A percentile compares a stretch with the other conserved stretches of the same genome.
Evolutionary conservation across 768 basidiomycete genomes (phyloP).

Genomic region (Mycena rebaudengoi): DNA sequence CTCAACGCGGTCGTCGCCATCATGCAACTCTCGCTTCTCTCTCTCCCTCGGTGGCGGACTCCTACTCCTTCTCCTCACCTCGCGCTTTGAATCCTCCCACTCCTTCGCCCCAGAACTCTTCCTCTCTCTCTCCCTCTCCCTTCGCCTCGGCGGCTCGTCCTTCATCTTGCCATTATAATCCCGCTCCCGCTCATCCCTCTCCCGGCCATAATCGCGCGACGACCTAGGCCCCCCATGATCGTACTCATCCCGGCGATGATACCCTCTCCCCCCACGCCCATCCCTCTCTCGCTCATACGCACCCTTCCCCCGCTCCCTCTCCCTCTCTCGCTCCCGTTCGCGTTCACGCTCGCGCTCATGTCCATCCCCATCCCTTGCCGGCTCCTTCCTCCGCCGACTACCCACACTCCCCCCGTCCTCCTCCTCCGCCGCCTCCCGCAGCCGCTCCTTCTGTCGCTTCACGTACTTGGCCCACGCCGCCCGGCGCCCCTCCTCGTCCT

Average conservation of each 20-base stretch:
- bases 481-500: constrained; percentile 86
- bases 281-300: constrained; percentile 43
- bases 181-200: constrained; percentile 46
- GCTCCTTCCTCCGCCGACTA: constrained; percentile 78
- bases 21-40: constrained; percentile 62
- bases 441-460: constrained; percentile 91
- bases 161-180: constrained; percentile 47
- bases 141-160: constrained; percentile 48
- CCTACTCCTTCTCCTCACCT: constrained; percentile 62
- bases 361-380: constrained; percentile 59
- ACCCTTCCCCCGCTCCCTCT: constrained; percentile 44
- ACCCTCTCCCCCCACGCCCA: constrained; percentile 22
- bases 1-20: constrained; percentile 67
- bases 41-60: constrained; percentile 47
- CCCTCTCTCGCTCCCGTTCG: constrained; percentile 47
- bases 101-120: constrained; percentile 51
- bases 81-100: constrained; percentile 58
- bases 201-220: constrained; percentile 34
- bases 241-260: constrained; percentile 30
- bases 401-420: constrained; percentile 87
- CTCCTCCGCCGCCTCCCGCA: constrained; percentile 80
- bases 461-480: constrained; percentile 89
- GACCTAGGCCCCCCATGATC: constrained; percentile 32
- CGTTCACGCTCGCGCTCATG: constrained; percentile 57
- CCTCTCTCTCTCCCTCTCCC: constrained; percentile 49